Percentiles rank a stretch among this genome's conserved stretches.
These are phyloP conservation scores for Fraxinus platypoda DNA, from an alignment of 305 asterid genomes.

Conservation along the genomic window DNA sequence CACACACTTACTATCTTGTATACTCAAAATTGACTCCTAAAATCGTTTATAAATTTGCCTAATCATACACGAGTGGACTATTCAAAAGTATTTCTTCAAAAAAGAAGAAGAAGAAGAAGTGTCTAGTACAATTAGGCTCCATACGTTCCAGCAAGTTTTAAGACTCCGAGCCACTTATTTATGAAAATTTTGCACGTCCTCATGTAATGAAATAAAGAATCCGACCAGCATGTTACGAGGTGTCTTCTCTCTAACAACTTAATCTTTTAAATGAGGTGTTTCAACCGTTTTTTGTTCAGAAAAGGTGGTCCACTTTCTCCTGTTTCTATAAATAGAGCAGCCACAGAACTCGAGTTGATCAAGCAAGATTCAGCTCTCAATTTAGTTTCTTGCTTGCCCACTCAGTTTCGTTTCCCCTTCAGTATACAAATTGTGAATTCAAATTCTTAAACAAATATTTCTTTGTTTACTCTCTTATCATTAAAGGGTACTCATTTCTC, in stretches of 20 bases:
- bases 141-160: neutral
- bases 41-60: no score
- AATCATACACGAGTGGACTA: neutral
- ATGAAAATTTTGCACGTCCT: neutral
- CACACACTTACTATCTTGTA: neutral
- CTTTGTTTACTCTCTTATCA: neutral
- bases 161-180: neutral
- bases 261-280: neutral
- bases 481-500: neutral
- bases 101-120: neutral
- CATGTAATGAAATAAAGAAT: neutral
- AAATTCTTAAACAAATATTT: neutral
- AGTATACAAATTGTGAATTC: neutral
- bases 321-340: neutral
- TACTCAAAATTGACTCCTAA: neutral
- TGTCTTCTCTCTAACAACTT: neutral
- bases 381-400: constrained; percentile 10
- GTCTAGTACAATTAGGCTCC: neutral
- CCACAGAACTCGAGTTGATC: neutral
- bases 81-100: no score
- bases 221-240: neutral
- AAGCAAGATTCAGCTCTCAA: neutral
- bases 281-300: neutral
- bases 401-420: neutral
- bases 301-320: neutral